Base-by-base conservation (phyloP, 2,329 filamentous ascomycete genomes). In the Gaeumannomyces sp. region DNA sequence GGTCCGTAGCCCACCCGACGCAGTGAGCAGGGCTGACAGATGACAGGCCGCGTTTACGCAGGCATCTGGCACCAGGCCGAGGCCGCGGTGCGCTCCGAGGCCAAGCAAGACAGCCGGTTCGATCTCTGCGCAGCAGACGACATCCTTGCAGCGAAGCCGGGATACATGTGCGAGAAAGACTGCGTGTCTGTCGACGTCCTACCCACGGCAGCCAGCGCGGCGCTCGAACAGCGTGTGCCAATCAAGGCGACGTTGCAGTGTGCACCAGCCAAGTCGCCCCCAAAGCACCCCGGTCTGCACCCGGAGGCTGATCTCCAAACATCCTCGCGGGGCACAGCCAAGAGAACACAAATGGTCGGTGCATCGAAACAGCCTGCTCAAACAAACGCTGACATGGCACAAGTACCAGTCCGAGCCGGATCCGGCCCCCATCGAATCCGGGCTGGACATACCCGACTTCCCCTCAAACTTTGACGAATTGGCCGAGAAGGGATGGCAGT, bases 121-220 rank as follows among this genome's bases (percentile, higher is more conserved):
- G 14, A 50, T 14, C 45, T 62, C 3, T 3, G n/a, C 10, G 38
- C 14, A 8, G 61, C 61, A n/a, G 50, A 62, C 28, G 10, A 62
- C n/a, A 3, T 53, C 14, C 61, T 62, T 10, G 27, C 45, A 11
- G 16, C 19, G 5, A 62, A n/a, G 38, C 25, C 35, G 6, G 61
- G 50, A 11, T 62, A 53, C 61, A 16, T 8, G 27, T 29, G 10
- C 50, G 27, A n/a, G 60, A 22, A n/a, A 4, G 61, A 62, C 3
- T 62, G 61, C 29, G 25, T 62, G 4, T 19, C 33, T 11, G 7
- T 61, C n/a, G 59, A 61, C 25, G 25, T 45, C 59, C 59, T 38
- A 33, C 59, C 13, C 19, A n/a, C 29, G 19, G 13, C 38, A 45
- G 14, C 38, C 13, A 19, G 3, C 13, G 29, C 28, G 14, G 8